Conservation (phyloP, 2,329 filamentous ascomycete species). For the Arthrobotrys sinensis region DNA sequence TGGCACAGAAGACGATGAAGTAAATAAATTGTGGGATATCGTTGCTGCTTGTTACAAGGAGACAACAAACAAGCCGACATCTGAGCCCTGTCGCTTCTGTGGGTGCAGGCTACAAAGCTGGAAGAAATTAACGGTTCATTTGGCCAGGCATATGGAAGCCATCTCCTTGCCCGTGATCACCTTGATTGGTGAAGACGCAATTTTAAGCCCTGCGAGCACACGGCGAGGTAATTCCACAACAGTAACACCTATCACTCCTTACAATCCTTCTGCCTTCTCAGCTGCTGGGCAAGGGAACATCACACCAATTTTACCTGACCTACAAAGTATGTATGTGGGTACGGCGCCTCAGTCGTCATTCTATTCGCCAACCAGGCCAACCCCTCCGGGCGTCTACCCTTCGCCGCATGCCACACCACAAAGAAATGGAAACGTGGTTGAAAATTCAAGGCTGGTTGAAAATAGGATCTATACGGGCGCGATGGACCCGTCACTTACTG, state of each 20-base stretch:
- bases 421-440: conserved; percentile 55
- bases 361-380: conserved; percentile 58
- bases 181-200: conserved; percentile 69
- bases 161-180: conserved; percentile 84
- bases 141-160: conserved; percentile 94
- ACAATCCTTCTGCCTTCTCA: conserved; percentile 49
- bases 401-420: conserved; percentile 53
- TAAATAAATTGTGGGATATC: conserved; percentile 80
- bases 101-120: conserved; percentile 83
- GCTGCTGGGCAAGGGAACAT: conserved; percentile 40
- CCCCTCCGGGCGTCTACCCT: conserved; percentile 45
- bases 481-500: conserved; percentile 50
- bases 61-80: conserved; percentile 76
- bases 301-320: conserved; percentile 43
- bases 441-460: conserved; percentile 34
- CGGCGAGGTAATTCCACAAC: conserved; percentile 56
- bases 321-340: conserved; percentile 53
- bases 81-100: conserved; percentile 90
- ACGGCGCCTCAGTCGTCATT: conserved; percentile 32
- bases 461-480: conserved; percentile 43
- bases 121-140: conserved; percentile 94
- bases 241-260: conserved; percentile 56
- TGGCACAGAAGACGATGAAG: conserved; percentile 66
- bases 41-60: conserved; percentile 84
- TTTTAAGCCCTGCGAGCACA: conserved; percentile 64